Evolutionary conservation across 495 filamentous ascomycete genomes (phyloP).

Genomic region (Tuber umbilicatum): DNA sequence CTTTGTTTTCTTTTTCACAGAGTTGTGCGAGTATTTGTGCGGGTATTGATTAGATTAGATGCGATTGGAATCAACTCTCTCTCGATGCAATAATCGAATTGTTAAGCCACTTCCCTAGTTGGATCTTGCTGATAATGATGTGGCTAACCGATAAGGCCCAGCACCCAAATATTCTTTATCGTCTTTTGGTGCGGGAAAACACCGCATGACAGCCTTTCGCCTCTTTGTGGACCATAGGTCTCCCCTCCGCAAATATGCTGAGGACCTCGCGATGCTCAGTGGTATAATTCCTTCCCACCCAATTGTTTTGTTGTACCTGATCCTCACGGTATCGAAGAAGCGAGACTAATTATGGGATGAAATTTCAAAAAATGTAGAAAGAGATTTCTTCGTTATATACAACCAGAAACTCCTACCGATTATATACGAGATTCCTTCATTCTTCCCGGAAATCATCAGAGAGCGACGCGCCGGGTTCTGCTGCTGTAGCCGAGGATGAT

Average conservation of each 20-base stretch:
- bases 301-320: not conserved
- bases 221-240: constrained; percentile 9
- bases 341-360: constrained; percentile 20
- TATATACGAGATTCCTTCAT: constrained; percentile 16
- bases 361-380: constrained; percentile 4
- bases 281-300: constrained; percentile 17
- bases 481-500: not conserved
- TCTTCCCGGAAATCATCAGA: constrained; percentile 17
- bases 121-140: not conserved
- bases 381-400: constrained; percentile 10
- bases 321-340: constrained; percentile 11
- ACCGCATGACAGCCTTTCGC: not conserved
- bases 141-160: not conserved
- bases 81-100: not conserved
- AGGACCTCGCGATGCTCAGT: constrained; percentile 19
- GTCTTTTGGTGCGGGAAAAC: not conserved
- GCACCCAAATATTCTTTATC: not conserved
- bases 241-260: constrained; percentile 25
- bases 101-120: not conserved
- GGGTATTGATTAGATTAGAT: not conserved
- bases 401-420: constrained; percentile 11
- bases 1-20: not conserved
- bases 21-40: not conserved
- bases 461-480: constrained; percentile 16
- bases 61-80: not conserved